Conservation (phyloP, 441 rosid species). For the Mallotus japonicus region DNA sequence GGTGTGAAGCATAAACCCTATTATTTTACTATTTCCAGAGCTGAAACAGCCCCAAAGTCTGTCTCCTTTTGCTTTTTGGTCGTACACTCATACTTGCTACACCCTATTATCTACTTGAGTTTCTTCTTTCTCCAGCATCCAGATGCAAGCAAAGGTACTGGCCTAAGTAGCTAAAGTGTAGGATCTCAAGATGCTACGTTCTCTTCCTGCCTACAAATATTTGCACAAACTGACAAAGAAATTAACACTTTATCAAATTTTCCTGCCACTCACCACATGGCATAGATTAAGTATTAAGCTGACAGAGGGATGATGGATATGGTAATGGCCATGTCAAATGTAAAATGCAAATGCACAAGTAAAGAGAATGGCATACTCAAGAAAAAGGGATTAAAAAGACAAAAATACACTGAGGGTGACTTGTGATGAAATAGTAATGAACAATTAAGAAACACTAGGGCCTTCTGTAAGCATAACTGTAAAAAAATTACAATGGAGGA, state of each 20-base stretch:
- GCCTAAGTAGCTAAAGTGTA: not conserved
- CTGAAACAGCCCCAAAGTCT: not conserved
- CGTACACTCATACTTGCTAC: not conserved
- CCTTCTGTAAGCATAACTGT: not conserved
- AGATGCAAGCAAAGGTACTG: not conserved
- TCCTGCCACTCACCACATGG: not conserved
- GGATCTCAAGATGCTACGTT: not conserved
- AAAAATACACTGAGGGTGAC: not conserved
- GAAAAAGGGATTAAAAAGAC: not conserved
- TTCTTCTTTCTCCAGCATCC: not conserved
- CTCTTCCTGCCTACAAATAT: not conserved
- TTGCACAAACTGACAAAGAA: not conserved
- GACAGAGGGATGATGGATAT: not conserved
- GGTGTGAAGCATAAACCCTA: not conserved
- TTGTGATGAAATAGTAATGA: slow-evolving; percentile 3
- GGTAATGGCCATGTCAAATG: not conserved
- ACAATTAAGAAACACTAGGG: not conserved
- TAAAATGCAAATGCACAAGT: not conserved
- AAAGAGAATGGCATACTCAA: not conserved
- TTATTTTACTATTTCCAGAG: not conserved
- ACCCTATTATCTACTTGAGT: not conserved
- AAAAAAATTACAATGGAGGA: not conserved
- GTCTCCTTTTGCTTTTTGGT: not conserved
- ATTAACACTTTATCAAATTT: not conserved
- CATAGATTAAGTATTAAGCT: not conserved